phyloP scores from a whole-genome alignment of 176 grass and related monocot genomes.

The Oryza glaberrima region DNA sequence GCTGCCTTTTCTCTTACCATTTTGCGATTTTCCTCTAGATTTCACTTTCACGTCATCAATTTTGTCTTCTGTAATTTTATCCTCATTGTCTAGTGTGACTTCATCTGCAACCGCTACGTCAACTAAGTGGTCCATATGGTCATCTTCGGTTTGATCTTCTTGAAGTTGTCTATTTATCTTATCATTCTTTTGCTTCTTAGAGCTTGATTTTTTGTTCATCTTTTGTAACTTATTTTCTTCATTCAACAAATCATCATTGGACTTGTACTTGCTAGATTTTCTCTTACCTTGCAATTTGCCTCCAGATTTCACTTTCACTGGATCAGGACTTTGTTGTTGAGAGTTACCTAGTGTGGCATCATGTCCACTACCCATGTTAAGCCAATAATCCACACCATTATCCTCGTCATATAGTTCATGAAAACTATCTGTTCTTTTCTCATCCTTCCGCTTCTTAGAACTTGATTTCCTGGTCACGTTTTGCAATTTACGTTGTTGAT shows the following conservation, averaged over 20 bases:
- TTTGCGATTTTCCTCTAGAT: conserved; percentile 47
- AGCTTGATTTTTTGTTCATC: conserved; percentile 42
- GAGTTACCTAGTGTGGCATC: conserved; percentile 37
- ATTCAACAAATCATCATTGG: conserved; percentile 29
- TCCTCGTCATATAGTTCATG: conserved; percentile 33
- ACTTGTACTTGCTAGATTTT: conserved; percentile 56
- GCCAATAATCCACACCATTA: conserved; percentile 28
- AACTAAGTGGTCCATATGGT: conserved; percentile 14
- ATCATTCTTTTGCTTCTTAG: conserved; percentile 47
- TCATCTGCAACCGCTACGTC: conserved; percentile 39
- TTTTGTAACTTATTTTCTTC: conserved; percentile 44
- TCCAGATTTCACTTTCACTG: conserved; percentile 52
- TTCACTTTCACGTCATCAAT: conserved; percentile 52
- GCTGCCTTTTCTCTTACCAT: conserved; percentile 54
- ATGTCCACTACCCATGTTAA: conserved; percentile 46
- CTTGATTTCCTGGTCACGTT: conserved; percentile 37
- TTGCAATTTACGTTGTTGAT: conserved; percentile 46
- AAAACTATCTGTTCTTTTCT: conserved; percentile 35
- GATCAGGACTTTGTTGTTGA: conserved; percentile 40
- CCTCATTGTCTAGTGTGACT: conserved; percentile 27
- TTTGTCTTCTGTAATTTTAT: conserved; percentile 44
- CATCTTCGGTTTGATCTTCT: conserved; percentile 20
- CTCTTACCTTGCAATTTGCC: conserved; percentile 44
- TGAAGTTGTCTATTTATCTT: conserved; percentile 40
- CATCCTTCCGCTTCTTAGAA: conserved; percentile 41